phyloP scores from a whole-genome alignment of 202 grass and related monocot species.

The Panicum hallii region DNA sequence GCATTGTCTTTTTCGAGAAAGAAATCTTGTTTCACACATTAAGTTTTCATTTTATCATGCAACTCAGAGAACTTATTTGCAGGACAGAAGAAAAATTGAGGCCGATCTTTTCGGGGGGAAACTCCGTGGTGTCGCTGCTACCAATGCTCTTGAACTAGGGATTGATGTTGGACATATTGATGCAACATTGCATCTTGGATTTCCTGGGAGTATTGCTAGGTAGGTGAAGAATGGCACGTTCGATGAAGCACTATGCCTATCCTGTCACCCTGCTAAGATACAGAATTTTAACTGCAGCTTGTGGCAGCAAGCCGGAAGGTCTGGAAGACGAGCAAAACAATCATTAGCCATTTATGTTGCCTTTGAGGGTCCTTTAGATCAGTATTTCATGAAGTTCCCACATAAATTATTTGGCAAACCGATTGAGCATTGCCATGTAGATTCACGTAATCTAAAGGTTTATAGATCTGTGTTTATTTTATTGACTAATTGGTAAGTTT shows the following conservation, averaged over 20 bases:
- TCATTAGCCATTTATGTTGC: slow-evolving; percentile 96
- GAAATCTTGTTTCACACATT: slow-evolving; percentile 2
- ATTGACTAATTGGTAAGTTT: slow-evolving; percentile 26
- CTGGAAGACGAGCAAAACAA: slow-evolving; percentile 84
- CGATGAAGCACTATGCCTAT: slow-evolving; percentile 25
- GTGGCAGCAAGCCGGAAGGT: slow-evolving; percentile 98
- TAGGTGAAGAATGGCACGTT: slow-evolving; percentile 29
- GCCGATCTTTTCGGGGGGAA: slow-evolving; percentile 83
- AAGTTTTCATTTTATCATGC: slow-evolving; percentile 15
- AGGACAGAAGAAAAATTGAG: slow-evolving; percentile 99
- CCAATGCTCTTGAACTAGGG: slow-evolving; percentile 97
- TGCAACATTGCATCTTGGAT: slow-evolving; percentile 98
- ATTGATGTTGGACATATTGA: slow-evolving; percentile 95
- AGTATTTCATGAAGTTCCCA: slow-evolving; percentile 98
- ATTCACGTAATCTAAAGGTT: slow-evolving; percentile 82
- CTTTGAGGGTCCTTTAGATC: slow-evolving; percentile 94
- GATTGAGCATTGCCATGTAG: slow-evolving; percentile 96
- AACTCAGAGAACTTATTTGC: slow-evolving; percentile 36
- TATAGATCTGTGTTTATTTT: slow-evolving; percentile 34
- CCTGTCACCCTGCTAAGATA: slow-evolving; percentile 22
- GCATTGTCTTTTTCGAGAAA: neutral
- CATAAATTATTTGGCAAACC: slow-evolving; percentile 78
- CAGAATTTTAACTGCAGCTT: slow-evolving; percentile 69
- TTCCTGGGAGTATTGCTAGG: slow-evolving; percentile 97
- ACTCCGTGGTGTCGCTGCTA: slow-evolving; percentile 83